Conservation (phyloP, 2,329 filamentous ascomycete genomes). For the Thelonectria discophora region DNA sequence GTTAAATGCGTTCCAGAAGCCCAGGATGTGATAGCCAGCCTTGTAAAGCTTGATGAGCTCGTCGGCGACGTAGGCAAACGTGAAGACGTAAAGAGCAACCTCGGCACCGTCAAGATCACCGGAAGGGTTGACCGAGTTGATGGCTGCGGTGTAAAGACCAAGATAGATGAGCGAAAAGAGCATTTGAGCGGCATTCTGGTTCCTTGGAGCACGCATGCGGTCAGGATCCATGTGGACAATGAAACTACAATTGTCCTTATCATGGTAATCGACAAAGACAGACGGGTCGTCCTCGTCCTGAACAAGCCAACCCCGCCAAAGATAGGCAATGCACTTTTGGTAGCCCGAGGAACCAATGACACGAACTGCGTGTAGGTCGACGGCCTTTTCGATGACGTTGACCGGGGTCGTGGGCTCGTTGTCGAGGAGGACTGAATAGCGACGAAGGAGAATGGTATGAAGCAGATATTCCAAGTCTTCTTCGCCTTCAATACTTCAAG, state of each 20-base stretch:
- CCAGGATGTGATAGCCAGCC: slow-evolving; percentile 87
- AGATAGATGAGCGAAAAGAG: slow-evolving; percentile 86
- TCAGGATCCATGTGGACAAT: slow-evolving; percentile 90
- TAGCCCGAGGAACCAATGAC: slow-evolving; percentile 94
- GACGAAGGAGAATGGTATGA: slow-evolving; percentile 82
- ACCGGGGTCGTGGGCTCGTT: slow-evolving; percentile 76
- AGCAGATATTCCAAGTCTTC: slow-evolving; percentile 82
- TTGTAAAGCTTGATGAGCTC: slow-evolving; percentile 93
- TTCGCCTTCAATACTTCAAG: slow-evolving; percentile 82
- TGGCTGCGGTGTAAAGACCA: slow-evolving; percentile 84
- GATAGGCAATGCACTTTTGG: slow-evolving; percentile 90
- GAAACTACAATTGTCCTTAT: slow-evolving; percentile 81
- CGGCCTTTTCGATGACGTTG: slow-evolving; percentile 92
- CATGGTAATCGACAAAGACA: slow-evolving; percentile 87
- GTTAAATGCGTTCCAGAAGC: slow-evolving; percentile 99
- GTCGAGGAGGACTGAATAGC: slow-evolving; percentile 83
- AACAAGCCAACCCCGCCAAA: slow-evolving; percentile 97
- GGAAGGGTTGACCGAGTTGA: slow-evolving; percentile 89
- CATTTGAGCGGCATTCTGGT: slow-evolving; percentile 91
- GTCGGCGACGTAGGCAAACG: slow-evolving; percentile 88
- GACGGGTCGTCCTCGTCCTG: slow-evolving; percentile 91
- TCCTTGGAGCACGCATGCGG: slow-evolving; percentile 89
- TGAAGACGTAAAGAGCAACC: slow-evolving; percentile 87
- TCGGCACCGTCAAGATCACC: slow-evolving; percentile 89
- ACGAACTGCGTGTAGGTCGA: slow-evolving; percentile 87